Evolutionary conservation across 306 rosid genomes (phyloP).

Genomic region (Calophaca sinica): DNA sequence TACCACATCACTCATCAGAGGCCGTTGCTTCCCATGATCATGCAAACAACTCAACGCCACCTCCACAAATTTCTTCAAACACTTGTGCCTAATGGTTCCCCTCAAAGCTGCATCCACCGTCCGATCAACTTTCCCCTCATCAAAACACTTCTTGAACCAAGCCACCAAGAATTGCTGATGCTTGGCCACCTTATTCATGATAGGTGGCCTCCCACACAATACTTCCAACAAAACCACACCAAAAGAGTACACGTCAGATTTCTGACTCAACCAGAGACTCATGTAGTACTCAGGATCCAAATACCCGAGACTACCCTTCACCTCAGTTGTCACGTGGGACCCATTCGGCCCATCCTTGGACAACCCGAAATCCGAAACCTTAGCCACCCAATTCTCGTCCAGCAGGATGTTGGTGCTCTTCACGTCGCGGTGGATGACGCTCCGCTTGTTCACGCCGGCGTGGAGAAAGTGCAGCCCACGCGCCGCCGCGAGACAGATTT

Average conservation of each 20-base stretch:
- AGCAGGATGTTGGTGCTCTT: constrained; percentile 59
- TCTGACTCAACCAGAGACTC: constrained; percentile 51
- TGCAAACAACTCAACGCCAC: constrained; percentile 54
- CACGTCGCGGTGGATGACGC: constrained; percentile 67
- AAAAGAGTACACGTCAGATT: constrained; percentile 68
- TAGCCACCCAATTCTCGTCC: constrained; percentile 50
- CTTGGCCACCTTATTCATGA: constrained; percentile 17
- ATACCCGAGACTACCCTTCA: constrained; percentile 50
- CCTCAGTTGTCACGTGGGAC: constrained; percentile 45
- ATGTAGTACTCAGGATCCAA: constrained; percentile 51
- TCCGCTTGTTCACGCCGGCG: constrained; percentile 1
- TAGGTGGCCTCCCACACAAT: constrained; percentile 51
- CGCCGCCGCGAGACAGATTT: constrained; percentile 53
- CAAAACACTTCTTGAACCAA: constrained; percentile 44
- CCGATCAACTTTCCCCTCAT: constrained; percentile 16
- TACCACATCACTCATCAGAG: constrained; percentile 62
- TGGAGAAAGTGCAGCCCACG: constrained; percentile 58
- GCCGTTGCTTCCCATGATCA: constrained; percentile 56
- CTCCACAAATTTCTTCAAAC: constrained; percentile 49
- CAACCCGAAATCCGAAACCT: constrained; percentile 63
- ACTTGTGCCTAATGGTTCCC: constrained; percentile 34
- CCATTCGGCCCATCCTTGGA: constrained; percentile 49
- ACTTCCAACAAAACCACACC: constrained; percentile 66
- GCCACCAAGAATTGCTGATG: constrained; percentile 10
- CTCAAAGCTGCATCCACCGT: constrained; percentile 52